phyloP scores from a whole-genome alignment of 139 green algal genomes.

The Desmodesmus armatus region DNA sequence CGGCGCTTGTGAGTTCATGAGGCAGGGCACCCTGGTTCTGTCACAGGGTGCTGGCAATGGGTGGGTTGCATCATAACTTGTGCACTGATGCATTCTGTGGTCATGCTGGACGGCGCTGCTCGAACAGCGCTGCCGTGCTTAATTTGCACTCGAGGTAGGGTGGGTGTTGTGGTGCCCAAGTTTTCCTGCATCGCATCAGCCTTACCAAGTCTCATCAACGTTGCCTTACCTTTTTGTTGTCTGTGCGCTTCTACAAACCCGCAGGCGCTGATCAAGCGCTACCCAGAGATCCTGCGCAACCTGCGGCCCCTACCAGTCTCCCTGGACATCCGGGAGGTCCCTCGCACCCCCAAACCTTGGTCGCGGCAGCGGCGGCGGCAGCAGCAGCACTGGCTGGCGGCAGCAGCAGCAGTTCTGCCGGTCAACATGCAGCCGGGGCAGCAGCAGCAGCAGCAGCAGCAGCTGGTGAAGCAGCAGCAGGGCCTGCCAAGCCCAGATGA shows the following conservation, averaged over 20 bases:
- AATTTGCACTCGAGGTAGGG: too few species aligned
- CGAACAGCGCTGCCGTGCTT: too few species aligned
- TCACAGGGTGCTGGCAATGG: too few species aligned
- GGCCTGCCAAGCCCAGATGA: background rate
- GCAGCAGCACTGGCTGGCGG: background rate
- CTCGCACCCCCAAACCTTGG: too few species aligned
- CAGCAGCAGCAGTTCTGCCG: background rate
- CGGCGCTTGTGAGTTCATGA: too few species aligned
- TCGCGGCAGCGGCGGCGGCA: background rate
- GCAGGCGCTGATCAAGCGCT: constrained; percentile 27
- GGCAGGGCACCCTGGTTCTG: too few species aligned
- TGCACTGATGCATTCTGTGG: too few species aligned
- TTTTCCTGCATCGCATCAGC: too few species aligned
- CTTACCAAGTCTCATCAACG: too few species aligned
- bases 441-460: constrained; percentile 14
- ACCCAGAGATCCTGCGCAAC: constrained; percentile 31
- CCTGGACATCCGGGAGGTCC: constrained; percentile 1
- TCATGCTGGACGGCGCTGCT: too few species aligned
- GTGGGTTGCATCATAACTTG: too few species aligned
- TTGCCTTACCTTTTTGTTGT: background rate
- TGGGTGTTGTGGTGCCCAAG: too few species aligned
- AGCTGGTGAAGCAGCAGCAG: background rate
- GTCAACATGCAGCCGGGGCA: background rate
- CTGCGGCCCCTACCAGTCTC: background rate
- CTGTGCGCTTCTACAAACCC: background rate